A percentile compares a stretch with the other conserved stretches of the same genome.
Evolutionary conservation across 2,329 filamentous ascomycete species (phyloP).

Genomic region (Colletotrichum paranaense): DNA sequence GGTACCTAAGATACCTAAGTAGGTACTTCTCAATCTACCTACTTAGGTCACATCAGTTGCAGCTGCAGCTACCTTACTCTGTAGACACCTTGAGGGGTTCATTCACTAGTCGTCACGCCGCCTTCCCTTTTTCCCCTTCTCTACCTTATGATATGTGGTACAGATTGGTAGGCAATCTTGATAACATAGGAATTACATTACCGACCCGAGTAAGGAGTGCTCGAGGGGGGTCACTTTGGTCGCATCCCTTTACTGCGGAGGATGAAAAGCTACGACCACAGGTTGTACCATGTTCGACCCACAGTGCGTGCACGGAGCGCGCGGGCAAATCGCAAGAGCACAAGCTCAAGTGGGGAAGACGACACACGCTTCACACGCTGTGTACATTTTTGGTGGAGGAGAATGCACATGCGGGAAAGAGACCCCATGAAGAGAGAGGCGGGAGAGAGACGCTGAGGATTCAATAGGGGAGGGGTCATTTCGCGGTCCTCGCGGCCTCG

Average conservation of each 20-base stretch:
- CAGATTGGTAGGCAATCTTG: constrained; percentile 10
- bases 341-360: constrained; percentile 11
- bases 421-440: background rate
- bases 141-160: background rate
- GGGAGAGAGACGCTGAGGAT: too few relatives aligned
- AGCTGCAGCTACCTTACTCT: background rate
- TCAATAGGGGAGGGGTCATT: background rate
- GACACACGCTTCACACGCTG: constrained; percentile 20
- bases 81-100: background rate
- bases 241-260: background rate
- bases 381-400: constrained; percentile 13
- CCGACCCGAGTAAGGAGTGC: constrained; percentile 5
- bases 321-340: constrained; percentile 9
- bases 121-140: background rate
- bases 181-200: constrained; percentile 15
- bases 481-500: constrained; percentile 4
- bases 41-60: background rate
- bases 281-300: background rate
- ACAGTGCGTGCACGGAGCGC: constrained; percentile 32
- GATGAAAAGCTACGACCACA: background rate
- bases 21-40: too few relatives aligned
- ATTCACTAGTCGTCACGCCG: background rate
- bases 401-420: background rate
- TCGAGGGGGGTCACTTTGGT: background rate
- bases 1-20: background rate